Evolutionary conservation across 208 protist genomes (phyloP), one percentile per base, ranked within the genome.

Genomic region (Porcisia hertigi): DNA sequence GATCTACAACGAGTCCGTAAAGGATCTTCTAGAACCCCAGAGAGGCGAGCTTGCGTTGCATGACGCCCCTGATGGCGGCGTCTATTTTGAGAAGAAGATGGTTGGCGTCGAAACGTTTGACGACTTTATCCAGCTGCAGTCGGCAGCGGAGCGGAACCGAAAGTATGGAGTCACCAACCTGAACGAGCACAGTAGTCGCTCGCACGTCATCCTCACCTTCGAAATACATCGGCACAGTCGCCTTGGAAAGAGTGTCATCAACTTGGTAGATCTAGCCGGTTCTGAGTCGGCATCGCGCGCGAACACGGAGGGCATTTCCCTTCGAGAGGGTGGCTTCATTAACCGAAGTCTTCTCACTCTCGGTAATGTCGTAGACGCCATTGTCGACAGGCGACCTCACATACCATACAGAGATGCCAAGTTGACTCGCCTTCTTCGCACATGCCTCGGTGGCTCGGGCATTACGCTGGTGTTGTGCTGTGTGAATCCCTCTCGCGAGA

Each of bases 381-480:
- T 99, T 23, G 77, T 91, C 34, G 87, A 90, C 73, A 85, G 82
- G 62, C 82, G 86, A 2, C 73, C 84, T 14, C 85, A 96, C 71
- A 83, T 97, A 36, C 92, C 94, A 2, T 98, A 95, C 70, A 90
- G 96, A n/a, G 92, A 96, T 39, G 89, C 90, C 20, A 97, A 97
- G 74, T 84, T 98, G 41, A 98, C 96, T 30, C 84, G 83, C 69
- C 77, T 98, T 8, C 88, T 99, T 45, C 85, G 88, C 39, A 88
- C 77, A 65, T 97, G 91, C 59, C 76, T 98, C 43, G 93, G 95
- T 64, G 93, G 93, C 59, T 88, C 89, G 23, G 91, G 91, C 47
- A 94, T 96, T 69, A 98, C 96, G 8, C 90, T 93, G 43, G 94
- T 98, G 69, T 91, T 98, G 23, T 98, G 94, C 74, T 98, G 90